Evolutionary conservation across 495 filamentous ascomycete species (phyloP), one percentile per base, ranked within the genome.

Genomic region (Aspergillus haitiensis): DNA sequence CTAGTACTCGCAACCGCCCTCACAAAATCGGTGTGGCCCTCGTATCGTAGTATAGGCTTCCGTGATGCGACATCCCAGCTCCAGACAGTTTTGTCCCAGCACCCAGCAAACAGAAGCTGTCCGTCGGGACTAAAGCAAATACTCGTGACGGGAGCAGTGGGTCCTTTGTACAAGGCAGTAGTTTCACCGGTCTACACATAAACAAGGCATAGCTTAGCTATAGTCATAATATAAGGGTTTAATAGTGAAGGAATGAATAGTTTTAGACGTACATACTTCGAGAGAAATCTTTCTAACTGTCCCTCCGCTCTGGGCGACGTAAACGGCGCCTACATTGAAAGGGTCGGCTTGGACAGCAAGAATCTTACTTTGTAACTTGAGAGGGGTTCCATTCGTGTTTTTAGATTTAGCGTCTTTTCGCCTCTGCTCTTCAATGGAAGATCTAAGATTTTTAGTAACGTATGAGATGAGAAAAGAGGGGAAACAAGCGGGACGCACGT

Each of bases 11-110:
- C 59, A 0, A 97, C 75, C 6, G 87, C 79, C 71, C 93, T 96
- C 55, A 98, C 90, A 67, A 98, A 98, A 68, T 98, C 94, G 0
- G 84, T 78, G 68, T 98, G 94, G 10, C 91, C 94, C 42, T 78
- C 80, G 69, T 89, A 94, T 53, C 78, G 84, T 46, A 72, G 77
- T 10, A 73, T 75, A 0, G 74, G 78, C 11, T 78, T 65, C 27
- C 78, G 75, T 3, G 84, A 85, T 16, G 75, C 64, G 37, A 86
- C 76, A 62, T 88, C 80, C 90, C 90, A 96, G 35, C 89, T 88
- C 85, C 87, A 96, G 44, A 98, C 82, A 21, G 81, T 78, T 72
- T 95, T 96, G 77, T 98, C 92, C 94, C 94, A 98, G 61, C 87
- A 90, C 27, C 92, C 92, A 32, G 90, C 90, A 71, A 92, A 97